A percentile compares a stretch with the other conserved stretches of the same genome.
Conservation (phyloP, 345 rosid genomes). For the Citropsis articulata region DNA sequence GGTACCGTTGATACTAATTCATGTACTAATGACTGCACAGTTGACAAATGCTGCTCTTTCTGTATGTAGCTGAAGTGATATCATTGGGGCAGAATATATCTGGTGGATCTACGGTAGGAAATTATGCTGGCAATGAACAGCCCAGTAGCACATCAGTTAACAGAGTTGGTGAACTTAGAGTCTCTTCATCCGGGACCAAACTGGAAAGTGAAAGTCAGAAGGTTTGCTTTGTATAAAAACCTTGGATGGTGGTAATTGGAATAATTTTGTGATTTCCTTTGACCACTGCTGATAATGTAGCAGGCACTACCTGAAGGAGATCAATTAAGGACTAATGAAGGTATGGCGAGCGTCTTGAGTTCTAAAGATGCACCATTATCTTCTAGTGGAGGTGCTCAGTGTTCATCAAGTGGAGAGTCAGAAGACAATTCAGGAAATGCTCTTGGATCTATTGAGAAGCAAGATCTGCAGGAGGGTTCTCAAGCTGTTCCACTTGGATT, state of each 20-base stretch:
- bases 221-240: slow-evolving; percentile 37
- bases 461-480: slow-evolving; percentile 32
- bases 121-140: slow-evolving; percentile 26
- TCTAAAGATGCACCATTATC: slow-evolving; percentile 34
- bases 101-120: slow-evolving; percentile 26
- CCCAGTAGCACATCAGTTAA: slow-evolving; percentile 23
- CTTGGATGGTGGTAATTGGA: not conserved
- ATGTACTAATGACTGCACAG: slow-evolving; percentile 5
- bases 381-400: slow-evolving; percentile 25
- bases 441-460: slow-evolving; percentile 35
- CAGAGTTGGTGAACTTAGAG: slow-evolving; percentile 36
- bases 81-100: slow-evolving; percentile 22
- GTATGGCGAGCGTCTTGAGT: slow-evolving; percentile 24
- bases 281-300: slow-evolving; percentile 6
- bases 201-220: slow-evolving; percentile 33
- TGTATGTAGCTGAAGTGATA: slow-evolving; percentile 29
- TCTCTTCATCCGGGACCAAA: slow-evolving; percentile 12
- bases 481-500: slow-evolving; percentile 73
- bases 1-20: slow-evolving; percentile 13
- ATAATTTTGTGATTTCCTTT: slow-evolving; percentile 4
- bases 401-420: slow-evolving; percentile 29
- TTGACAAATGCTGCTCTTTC: slow-evolving; percentile 15
- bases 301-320: slow-evolving; percentile 35
- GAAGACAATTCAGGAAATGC: slow-evolving; percentile 37
- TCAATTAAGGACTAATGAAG: slow-evolving; percentile 24